phyloP scores from a whole-genome alignment of 1,284 basidiomycete species.

The Ganoderma multipileum region DNA sequence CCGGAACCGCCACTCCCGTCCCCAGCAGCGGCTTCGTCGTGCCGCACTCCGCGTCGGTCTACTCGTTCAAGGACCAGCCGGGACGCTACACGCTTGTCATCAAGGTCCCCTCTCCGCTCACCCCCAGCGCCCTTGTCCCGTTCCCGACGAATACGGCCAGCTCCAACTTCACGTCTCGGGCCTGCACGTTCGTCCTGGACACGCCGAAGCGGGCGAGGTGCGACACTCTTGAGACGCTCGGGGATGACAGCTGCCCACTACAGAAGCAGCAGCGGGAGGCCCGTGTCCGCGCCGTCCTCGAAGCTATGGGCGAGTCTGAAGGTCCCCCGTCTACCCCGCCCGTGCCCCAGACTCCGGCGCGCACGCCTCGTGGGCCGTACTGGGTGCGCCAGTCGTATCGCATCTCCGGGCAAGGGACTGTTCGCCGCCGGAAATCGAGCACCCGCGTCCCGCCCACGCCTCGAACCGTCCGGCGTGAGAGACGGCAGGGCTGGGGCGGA shows the following conservation, averaged over 20 bases:
- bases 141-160: background rate
- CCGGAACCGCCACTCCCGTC: constrained; percentile 10
- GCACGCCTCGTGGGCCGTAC: constrained; percentile 33
- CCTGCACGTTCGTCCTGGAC: constrained; percentile 18
- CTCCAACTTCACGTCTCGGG: background rate
- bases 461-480: constrained; percentile 35
- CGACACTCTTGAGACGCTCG: constrained; percentile 7
- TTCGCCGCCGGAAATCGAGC: constrained; percentile 11
- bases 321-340: constrained; percentile 25
- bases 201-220: background rate
- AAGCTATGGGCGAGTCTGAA: constrained; percentile 33
- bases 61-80: constrained; percentile 3
- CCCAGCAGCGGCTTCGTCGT: constrained; percentile 23
- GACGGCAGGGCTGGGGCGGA: constrained; percentile 41
- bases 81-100: constrained; percentile 16
- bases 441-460: constrained; percentile 34
- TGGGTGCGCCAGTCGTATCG: constrained; percentile 37
- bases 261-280: constrained; percentile 27
- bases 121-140: background rate
- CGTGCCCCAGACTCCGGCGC: constrained; percentile 9
- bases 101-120: constrained; percentile 16
- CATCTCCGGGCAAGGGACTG: constrained; percentile 15
- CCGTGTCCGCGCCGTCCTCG: constrained; percentile 31
- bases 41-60: constrained; percentile 11
- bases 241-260: constrained; percentile 23